phyloP scores from a whole-genome alignment of 805 yeast genomes.

The Tetrapisispora pingtungensis region DNA sequence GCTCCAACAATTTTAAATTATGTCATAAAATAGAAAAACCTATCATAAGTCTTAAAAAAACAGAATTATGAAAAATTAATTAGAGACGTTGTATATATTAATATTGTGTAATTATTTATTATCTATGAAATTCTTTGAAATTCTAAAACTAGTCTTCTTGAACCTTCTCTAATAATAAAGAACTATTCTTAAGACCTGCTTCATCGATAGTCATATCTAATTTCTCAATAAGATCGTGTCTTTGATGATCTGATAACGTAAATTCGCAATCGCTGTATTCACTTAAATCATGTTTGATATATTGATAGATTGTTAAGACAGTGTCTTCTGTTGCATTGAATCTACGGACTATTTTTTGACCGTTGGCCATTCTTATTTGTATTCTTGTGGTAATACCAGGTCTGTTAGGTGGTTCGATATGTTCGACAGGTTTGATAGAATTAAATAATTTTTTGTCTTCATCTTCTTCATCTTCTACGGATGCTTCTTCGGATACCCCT shows the following conservation, averaged over 20 bases:
- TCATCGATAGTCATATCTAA: conserved; percentile 53
- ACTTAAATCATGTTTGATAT: conserved; percentile 50
- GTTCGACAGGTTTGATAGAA: conserved; percentile 39
- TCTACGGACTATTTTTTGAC: conserved; percentile 68
- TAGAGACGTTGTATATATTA: too few relatives aligned
- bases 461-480: conserved; percentile 4
- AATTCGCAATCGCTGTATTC: conserved; percentile 37
- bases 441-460: conserved; percentile 32
- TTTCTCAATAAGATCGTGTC: conserved; percentile 45
- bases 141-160: conserved; percentile 11
- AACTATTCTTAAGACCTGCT: conserved; percentile 76
- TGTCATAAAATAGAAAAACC: too few relatives aligned
- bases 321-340: conserved; percentile 45
- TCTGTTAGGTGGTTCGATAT: conserved; percentile 51
- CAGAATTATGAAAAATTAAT: too few relatives aligned
- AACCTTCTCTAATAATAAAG: conserved; percentile 54
- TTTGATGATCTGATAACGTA: conserved; percentile 43
- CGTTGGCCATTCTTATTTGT: conserved; percentile 82
- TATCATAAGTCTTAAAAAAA: too few relatives aligned
- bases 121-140: background rate
- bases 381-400: conserved; percentile 59
- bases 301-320: conserved; percentile 52
- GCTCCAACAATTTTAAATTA: too few relatives aligned
- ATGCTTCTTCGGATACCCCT: background rate
- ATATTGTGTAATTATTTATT: too few relatives aligned